phyloP scores from a whole-genome alignment of 1,139 yeast species.

The Candida tetrigidarum region DNA sequence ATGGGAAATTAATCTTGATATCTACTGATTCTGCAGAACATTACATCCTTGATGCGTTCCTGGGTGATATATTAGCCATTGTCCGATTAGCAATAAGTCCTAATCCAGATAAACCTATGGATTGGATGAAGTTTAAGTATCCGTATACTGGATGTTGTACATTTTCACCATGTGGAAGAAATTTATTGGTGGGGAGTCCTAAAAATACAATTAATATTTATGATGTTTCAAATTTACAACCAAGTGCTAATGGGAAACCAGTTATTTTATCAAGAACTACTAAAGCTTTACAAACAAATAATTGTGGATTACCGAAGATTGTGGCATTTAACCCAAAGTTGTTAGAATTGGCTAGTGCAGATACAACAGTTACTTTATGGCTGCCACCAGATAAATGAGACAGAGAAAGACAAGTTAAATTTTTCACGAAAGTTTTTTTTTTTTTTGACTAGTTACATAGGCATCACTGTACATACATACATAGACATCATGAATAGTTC shows the following conservation, averaged over 20 bases:
- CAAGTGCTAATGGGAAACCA: slow-evolving; percentile 21
- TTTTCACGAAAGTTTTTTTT: not conserved
- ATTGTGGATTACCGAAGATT: slow-evolving; percentile 56
- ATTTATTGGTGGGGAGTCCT: slow-evolving; percentile 65
- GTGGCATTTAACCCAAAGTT: slow-evolving; percentile 79
- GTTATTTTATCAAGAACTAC: slow-evolving; percentile 13
- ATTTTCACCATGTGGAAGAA: slow-evolving; percentile 83
- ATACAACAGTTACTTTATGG: slow-evolving; percentile 53
- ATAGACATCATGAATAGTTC: not conserved
- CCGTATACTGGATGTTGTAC: slow-evolving; percentile 65
- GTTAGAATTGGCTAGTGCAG: slow-evolving; percentile 82
- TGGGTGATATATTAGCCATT: slow-evolving; percentile 60
- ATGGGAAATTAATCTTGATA: slow-evolving; percentile 74
- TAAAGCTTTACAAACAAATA: slow-evolving; percentile 26
- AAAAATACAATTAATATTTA: slow-evolving; percentile 62
- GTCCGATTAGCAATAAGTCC: slow-evolving; percentile 32
- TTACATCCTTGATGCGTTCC: slow-evolving; percentile 71
- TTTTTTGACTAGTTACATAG: not conserved
- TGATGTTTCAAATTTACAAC: slow-evolving; percentile 52
- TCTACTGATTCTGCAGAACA: slow-evolving; percentile 60
- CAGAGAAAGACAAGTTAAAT: no score
- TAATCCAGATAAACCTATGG: slow-evolving; percentile 9
- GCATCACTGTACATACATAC: not conserved
- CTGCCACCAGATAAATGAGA: slow-evolving; percentile 25
- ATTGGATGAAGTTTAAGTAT: slow-evolving; percentile 41